Evolutionary conservation across 495 filamentous ascomycete genomes (phyloP), one percentile per base, ranked within the genome.

Genomic region (Cercophora samala): DNA sequence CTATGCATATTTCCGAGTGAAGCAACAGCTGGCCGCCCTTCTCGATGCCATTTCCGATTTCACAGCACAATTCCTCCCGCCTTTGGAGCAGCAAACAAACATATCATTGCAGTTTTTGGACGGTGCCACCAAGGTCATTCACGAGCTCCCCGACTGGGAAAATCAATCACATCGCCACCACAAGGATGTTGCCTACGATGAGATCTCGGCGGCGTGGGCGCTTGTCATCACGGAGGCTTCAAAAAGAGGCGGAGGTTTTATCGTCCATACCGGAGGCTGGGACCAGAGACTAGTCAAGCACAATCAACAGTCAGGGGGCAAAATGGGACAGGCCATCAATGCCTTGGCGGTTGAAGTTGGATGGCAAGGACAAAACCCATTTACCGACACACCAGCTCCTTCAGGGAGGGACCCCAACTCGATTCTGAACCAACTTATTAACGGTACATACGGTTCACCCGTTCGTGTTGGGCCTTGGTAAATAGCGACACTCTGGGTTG

Each of bases 161-260:
- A 90, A 87, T 63, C 90, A 89, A 53, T 86, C 90, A 68, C 89
- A 98, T 76, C 93, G 93, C 65, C 84, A 95, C 69, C 91, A 95
- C 81, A 97, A 97, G 76, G 87, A 95, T 68, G 91, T 91, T 68
- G 93, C 93, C 17, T 98, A 98, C 75, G 94, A 99, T 70, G 96
- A 97, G 76, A 92, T 99, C 55, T 89, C 91, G 58, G 90, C 89
- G 70, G 96, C 95, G 11, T 99, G 95, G 95, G 88, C 93, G 29
- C 73, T 96, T 73, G 94, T 96, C 54, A 92, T 99, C 64, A 89
- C 88, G 42, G 95, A 98, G 75, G 93, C 93, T 11, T 88, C 92
- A 22, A 97, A 97, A 79, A 83, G 90, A 62, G 94, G 93, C 5
- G 96, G 92, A 52, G 95, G 95, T 21, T 95, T 98, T 71, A 85